Evolutionary conservation across 2,329 filamentous ascomycete species (phyloP).

Genomic region (Scorias spongiosa): DNA sequence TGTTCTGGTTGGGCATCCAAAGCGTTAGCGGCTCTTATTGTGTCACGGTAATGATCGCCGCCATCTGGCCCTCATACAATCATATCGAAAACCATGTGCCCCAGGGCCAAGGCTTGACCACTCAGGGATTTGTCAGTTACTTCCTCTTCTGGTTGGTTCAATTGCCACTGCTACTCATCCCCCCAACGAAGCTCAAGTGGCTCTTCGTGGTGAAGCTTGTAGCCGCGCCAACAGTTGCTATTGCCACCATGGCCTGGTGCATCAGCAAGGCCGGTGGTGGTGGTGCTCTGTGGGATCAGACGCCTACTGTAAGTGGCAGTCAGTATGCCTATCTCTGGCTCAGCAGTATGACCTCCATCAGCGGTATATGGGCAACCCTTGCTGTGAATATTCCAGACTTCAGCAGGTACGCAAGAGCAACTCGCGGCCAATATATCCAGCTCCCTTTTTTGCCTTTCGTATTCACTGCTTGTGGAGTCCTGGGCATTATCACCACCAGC

Average conservation of each 20-base stretch:
- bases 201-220: slow-evolving; percentile 25
- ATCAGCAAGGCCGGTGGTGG: slow-evolving; percentile 9
- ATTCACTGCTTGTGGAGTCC: slow-evolving; percentile 41
- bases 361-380: slow-evolving; percentile 37
- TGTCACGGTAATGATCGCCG: slow-evolving; percentile 9
- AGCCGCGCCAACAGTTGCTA: slow-evolving; percentile 14
- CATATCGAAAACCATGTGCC: slow-evolving; percentile 24
- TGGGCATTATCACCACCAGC: slow-evolving; percentile 43
- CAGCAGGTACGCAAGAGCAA: slow-evolving; percentile 4
- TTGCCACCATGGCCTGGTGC: slow-evolving; percentile 14
- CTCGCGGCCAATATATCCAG: slow-evolving; percentile 5
- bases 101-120: slow-evolving; percentile 25
- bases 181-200: slow-evolving; percentile 7
- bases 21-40: slow-evolving; percentile 6
- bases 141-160: slow-evolving; percentile 29
- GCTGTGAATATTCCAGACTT: slow-evolving; percentile 27
- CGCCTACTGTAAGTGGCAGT: slow-evolving; percentile 23
- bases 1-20: slow-evolving; percentile 15
- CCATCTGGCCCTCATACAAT: slow-evolving; percentile 26
- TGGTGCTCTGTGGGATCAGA: slow-evolving; percentile 9
- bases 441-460: slow-evolving; percentile 7
- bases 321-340: slow-evolving; percentile 23
- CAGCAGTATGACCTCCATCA: slow-evolving; percentile 33
- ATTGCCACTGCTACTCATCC: slow-evolving; percentile 27
- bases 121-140: slow-evolving; percentile 25